Base-by-base conservation (phyloP, 2,329 filamentous ascomycete genomes). In the Penicillium oxalicum region DNA sequence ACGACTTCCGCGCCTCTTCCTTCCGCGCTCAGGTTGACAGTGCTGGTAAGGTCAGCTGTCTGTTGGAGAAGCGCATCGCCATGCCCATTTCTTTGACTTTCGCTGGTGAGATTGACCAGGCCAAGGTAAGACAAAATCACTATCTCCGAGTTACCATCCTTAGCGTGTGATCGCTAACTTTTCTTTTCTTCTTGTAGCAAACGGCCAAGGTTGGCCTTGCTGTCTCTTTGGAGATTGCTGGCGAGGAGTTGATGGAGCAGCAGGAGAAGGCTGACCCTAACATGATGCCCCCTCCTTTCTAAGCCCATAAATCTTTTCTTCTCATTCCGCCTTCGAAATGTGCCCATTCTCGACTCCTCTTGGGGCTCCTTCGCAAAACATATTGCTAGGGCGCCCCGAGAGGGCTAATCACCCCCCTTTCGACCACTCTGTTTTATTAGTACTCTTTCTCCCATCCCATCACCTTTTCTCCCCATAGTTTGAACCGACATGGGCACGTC, bases 1-100 rank as follows among this genome's bases (percentile, higher is more conserved):
- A 98, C 74, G 91, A 96, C 70, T 98, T 98, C 82, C 83, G 88
- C 66, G 88, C 90, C 75, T 93, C 88, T 47, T 93, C 89, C 44
- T 95, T 96, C 83, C 84, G 91, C 58, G 93, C 91, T 39, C 93
- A 98, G 75, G 81, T 97, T 61, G 93, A 98, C 74, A 94, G 90
- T 64, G 84, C 88, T 69, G 93, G 93, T 70, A 95, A 95, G 77
- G 79, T 98, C 53, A 88, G 87, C 72, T 93, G 89, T 68, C 75
- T 96, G 64, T 76, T 97, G 60, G 93, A 98, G 79, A 97, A 96
- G 83, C 86, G 90, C 65, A 88, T 98, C 64, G 90, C 90, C 28
- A 89, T 90, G 56, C 87, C 91, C 27, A 90, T 98, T 50, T 87
- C 86, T 70, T 83, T 98, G 75, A 95, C 91, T 49, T 95, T 98